Evolutionary conservation across 2,329 filamentous ascomycete genomes (phyloP).

Genomic region (Fusarium torulosum): DNA sequence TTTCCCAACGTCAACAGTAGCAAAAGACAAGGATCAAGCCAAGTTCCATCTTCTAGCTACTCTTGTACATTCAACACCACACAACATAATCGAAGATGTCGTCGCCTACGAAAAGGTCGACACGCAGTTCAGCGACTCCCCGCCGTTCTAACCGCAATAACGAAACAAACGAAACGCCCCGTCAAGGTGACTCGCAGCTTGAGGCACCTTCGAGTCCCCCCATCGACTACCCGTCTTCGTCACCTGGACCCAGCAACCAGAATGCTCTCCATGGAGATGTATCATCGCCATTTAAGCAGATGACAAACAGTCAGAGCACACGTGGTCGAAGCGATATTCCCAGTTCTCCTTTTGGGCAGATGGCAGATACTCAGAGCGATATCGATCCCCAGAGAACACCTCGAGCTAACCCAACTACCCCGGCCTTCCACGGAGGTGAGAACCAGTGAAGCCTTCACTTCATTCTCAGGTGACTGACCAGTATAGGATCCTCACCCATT

Average conservation of each 20-base stretch:
- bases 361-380: slow-evolving; percentile 68
- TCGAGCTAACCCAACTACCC: slow-evolving; percentile 71
- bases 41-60: slow-evolving; percentile 18
- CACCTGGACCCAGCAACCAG: slow-evolving; percentile 48
- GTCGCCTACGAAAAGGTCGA: slow-evolving; percentile 61
- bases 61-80: slow-evolving; percentile 20
- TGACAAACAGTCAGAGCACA: slow-evolving; percentile 69
- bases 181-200: slow-evolving; percentile 57
- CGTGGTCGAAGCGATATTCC: slow-evolving; percentile 55
- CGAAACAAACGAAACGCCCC: slow-evolving; percentile 58
- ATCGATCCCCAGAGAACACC: slow-evolving; percentile 75
- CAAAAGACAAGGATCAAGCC: slow-evolving; percentile 29
- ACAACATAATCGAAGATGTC: slow-evolving; percentile 52
- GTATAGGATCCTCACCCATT: slow-evolving; percentile 88
- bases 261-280: slow-evolving; percentile 54
- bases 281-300: slow-evolving; percentile 69
- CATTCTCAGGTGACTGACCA: slow-evolving; percentile 19
- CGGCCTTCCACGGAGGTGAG: slow-evolving; percentile 72
- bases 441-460: neutral
- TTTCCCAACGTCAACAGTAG: slow-evolving; percentile 44
- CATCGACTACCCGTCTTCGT: slow-evolving; percentile 75
- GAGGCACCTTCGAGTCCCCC: slow-evolving; percentile 79
- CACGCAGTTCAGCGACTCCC: slow-evolving; percentile 62
- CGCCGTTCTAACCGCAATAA: slow-evolving; percentile 58
- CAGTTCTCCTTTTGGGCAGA: slow-evolving; percentile 71